Percentiles rank a stretch among this genome's conserved stretches.
phyloP scores from a whole-genome alignment of 2,329 filamentous ascomycete genomes.

The Nemania abortiva region DNA sequence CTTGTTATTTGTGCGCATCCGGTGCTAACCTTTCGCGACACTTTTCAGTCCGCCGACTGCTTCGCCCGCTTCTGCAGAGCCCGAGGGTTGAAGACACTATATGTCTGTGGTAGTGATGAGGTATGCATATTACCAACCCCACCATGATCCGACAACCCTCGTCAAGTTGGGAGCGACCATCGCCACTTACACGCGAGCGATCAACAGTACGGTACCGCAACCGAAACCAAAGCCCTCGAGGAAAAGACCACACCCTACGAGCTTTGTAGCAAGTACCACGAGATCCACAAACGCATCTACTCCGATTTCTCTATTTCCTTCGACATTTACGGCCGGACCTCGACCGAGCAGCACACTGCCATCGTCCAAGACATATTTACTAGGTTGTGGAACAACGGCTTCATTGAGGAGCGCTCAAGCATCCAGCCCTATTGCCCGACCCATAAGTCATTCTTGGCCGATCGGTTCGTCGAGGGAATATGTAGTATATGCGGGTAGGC shows the following conservation, averaged over 20 bases:
- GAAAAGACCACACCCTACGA: slow-evolving; percentile 84
- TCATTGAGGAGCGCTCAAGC: slow-evolving; percentile 85
- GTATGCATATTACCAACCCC: slow-evolving; percentile 17
- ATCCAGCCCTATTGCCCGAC: slow-evolving; percentile 91
- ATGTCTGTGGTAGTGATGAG: slow-evolving; percentile 89
- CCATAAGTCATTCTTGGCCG: slow-evolving; percentile 82
- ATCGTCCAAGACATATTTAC: slow-evolving; percentile 94
- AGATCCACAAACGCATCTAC: slow-evolving; percentile 90
- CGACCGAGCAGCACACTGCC: slow-evolving; percentile 86
- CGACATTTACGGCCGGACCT: slow-evolving; percentile 94
- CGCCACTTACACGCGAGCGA: background rate
- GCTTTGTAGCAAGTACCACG: slow-evolving; percentile 93
- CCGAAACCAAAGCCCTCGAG: slow-evolving; percentile 94
- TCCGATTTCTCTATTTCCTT: slow-evolving; percentile 97
- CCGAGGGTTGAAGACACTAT: slow-evolving; percentile 82
- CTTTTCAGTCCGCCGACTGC: slow-evolving; percentile 76
- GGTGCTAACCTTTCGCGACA: slow-evolving; percentile 7
- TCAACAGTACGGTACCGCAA: slow-evolving; percentile 83
- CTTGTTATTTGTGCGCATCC: background rate
- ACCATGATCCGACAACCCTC: background rate
- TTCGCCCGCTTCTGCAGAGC: slow-evolving; percentile 86
- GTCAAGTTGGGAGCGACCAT: background rate
- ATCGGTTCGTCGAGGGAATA: slow-evolving; percentile 68
- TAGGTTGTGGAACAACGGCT: slow-evolving; percentile 89
- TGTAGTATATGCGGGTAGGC: slow-evolving; percentile 71